Base-by-base conservation (phyloP, 2,329 filamentous ascomycete genomes). In the Balansia obtecta region DNA sequence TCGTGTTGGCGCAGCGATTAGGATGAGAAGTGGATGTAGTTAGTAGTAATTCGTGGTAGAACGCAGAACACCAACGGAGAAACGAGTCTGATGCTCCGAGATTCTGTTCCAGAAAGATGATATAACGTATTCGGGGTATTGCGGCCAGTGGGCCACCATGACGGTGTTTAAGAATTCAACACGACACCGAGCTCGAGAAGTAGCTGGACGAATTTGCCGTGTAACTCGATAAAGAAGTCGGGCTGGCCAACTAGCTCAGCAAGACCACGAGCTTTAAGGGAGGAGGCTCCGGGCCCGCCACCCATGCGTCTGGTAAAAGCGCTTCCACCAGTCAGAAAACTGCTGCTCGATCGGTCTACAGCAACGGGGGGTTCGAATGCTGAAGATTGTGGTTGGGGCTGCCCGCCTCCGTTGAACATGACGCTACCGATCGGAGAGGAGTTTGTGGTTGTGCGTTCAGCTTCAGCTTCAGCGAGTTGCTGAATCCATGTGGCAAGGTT, bases 191-290 rank as follows among this genome's bases (percentile, higher is more conserved):
- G 68, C 61, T 83, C 78, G 15, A 82, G 69, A 48, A 85, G 66
- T 40, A 85, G 68, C 59, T 75, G 72, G 27, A 85, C 82, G 59
- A 85, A 85, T 54, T 74, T 72, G 39, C 73, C 68, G 62, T 85
- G 82, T 53, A 85, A 65, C 66, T 83, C 76, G 50, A 85, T 77
- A 56, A 85, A 85, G 58, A 85, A 82, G 60, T 85, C 81, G 4
- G 82, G 80, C 57, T 79, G 68, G 18, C 82, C 82, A 30, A 83
- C 78, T 40, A 85, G 69, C 64, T 85, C 82, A 0, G 82, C 79
- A 46, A 85, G 66, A 2, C 82, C 80, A 40, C 79, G 74, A 39
- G 79, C 73, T 56, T 76, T 80, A 41, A 76, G 70, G 20, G 74
- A 71, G 32, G 79, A 73, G 33, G 75, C 76, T 43, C 75, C 73